phyloP scores from a whole-genome alignment of 208 protist species.

The Borovskyia barvae region DNA sequence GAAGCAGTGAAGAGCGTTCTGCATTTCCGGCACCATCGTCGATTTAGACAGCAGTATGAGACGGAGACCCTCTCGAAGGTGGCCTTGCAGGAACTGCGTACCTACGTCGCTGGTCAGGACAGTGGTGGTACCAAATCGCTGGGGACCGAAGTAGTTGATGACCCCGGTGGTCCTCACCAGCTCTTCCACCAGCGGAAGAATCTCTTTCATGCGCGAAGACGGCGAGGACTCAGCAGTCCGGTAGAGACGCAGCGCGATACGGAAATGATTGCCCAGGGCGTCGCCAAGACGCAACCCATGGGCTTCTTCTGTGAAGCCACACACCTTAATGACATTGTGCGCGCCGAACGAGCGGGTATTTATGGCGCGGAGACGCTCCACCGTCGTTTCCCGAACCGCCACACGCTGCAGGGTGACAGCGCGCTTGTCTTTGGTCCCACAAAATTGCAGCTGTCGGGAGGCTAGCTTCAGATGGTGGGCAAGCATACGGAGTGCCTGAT shows the following conservation, averaged over 20 bases:
- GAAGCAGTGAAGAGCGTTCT: constrained; percentile 27
- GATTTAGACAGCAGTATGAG: constrained; percentile 74
- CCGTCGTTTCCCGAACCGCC: constrained; percentile 60
- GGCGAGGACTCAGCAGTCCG: constrained; percentile 1
- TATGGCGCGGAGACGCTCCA: constrained; percentile 53
- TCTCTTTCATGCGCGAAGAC: background rate
- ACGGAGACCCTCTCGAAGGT: constrained; percentile 64
- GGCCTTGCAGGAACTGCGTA: constrained; percentile 63
- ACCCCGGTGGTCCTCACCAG: constrained; percentile 67
- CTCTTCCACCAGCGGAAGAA: constrained; percentile 21
- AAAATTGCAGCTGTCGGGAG: constrained; percentile 79
- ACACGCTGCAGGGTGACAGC: constrained; percentile 93
- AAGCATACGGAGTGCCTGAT: constrained; percentile 67
- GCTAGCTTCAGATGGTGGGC: constrained; percentile 57
- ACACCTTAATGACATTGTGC: constrained; percentile 67
- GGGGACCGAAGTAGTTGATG: constrained; percentile 95
- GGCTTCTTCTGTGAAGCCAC: constrained; percentile 62
- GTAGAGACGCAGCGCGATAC: constrained; percentile 82
- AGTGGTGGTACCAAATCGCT: constrained; percentile 93
- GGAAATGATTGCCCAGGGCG: constrained; percentile 91
- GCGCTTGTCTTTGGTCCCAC: constrained; percentile 96
- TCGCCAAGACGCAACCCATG: constrained; percentile 83
- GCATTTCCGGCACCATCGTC: constrained; percentile 54
- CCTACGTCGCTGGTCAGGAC: constrained; percentile 92
- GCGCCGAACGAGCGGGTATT: constrained; percentile 60